Conservation (phyloP, 2,329 filamentous ascomycete genomes). For the Neofusicoccum parvum region DNA sequence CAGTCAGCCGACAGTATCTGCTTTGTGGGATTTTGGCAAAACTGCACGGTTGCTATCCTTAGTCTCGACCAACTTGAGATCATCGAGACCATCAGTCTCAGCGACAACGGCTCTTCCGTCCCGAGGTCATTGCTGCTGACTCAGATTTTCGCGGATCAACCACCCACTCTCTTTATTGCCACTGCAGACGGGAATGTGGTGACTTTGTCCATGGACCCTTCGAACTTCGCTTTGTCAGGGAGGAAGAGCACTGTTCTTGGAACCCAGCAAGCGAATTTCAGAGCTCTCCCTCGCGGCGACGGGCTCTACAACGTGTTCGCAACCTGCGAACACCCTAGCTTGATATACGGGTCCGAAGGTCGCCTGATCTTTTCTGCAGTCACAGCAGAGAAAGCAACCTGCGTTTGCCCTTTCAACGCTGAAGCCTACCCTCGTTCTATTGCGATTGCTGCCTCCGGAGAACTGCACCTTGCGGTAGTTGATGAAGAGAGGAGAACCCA, state of each 20-base stretch:
- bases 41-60: conserved; percentile 76
- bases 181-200: conserved; percentile 92
- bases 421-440: conserved; percentile 80
- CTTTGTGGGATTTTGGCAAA: conserved; percentile 85
- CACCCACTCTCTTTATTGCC: conserved; percentile 80
- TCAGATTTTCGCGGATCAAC: conserved; percentile 67
- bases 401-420: conserved; percentile 79
- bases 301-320: conserved; percentile 80
- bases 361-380: conserved; percentile 91
- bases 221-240: conserved; percentile 65
- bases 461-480: conserved; percentile 77
- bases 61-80: conserved; percentile 67
- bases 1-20: conserved; percentile 65
- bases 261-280: conserved; percentile 80
- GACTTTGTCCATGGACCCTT: conserved; percentile 71
- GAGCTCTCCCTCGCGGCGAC: conserved; percentile 70
- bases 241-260: conserved; percentile 84
- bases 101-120: conserved; percentile 65
- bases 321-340: conserved; percentile 88
- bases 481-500: conserved; percentile 87
- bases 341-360: conserved; percentile 89
- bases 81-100: conserved; percentile 57
- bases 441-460: conserved; percentile 73
- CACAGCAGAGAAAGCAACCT: conserved; percentile 81
- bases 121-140: conserved; percentile 81